These are phyloP conservation scores for Colletotrichum lindemuthianum DNA, from an alignment of 2,329 filamentous ascomycete genomes.

Conservation along the genomic window DNA sequence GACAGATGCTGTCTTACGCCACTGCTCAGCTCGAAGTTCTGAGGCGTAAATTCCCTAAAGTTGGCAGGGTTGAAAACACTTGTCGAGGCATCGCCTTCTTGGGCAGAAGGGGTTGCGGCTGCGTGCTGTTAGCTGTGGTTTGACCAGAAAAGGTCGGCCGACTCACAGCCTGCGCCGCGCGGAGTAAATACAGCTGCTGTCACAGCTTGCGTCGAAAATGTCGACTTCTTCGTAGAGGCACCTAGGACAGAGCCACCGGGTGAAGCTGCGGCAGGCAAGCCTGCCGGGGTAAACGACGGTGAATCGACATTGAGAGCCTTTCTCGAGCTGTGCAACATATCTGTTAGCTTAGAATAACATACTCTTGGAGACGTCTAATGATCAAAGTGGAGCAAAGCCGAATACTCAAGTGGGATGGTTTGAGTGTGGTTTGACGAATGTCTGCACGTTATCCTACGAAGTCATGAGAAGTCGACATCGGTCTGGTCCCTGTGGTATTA, in stretches of 20 bases:
- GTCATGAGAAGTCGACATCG: too few species aligned
- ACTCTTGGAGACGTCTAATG: too few species aligned
- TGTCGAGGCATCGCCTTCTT: slow-evolving; percentile 51
- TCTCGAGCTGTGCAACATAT: slow-evolving; percentile 58
- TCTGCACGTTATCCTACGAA: too few species aligned
- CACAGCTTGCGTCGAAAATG: slow-evolving; percentile 90
- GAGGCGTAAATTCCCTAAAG: slow-evolving; percentile 69
- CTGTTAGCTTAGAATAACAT: slow-evolving; percentile 11
- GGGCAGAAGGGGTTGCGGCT: slow-evolving; percentile 33
- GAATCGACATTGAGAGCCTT: slow-evolving; percentile 95
- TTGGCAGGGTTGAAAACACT: slow-evolving; percentile 65
- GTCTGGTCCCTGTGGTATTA: too few species aligned
- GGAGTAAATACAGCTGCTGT: slow-evolving; percentile 89
- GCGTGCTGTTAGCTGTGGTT: neutral
- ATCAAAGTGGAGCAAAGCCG: too few species aligned
- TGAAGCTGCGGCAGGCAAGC: slow-evolving; percentile 43
- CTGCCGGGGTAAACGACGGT: slow-evolving; percentile 87
- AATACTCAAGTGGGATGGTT: too few species aligned
- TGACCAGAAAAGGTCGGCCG: neutral
- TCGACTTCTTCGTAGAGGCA: slow-evolving; percentile 70
- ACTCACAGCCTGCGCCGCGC: slow-evolving; percentile 61
- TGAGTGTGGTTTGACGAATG: too few species aligned
- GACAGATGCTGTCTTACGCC: slow-evolving; percentile 48
- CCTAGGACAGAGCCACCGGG: slow-evolving; percentile 45
- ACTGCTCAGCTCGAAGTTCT: slow-evolving; percentile 62